Conservation (phyloP, 441 rosid genomes). For the Gossypium laxum region DNA sequence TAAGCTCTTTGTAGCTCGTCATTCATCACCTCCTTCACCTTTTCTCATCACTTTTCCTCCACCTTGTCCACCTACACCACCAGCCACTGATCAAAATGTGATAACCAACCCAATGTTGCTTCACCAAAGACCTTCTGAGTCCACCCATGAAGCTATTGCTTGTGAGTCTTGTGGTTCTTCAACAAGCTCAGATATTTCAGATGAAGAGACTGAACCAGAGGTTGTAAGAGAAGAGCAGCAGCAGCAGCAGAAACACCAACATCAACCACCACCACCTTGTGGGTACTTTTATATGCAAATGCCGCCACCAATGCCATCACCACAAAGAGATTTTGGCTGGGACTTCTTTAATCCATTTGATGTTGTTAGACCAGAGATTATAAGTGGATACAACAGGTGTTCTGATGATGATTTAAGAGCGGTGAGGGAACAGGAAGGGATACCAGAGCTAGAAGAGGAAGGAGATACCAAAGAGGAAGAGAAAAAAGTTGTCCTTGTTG, state of each 20-base stretch:
- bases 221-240: constrained; percentile 1
- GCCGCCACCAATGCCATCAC: constrained; percentile 43
- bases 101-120: constrained; percentile 50
- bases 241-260: constrained; percentile 11
- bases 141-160: constrained; percentile 34
- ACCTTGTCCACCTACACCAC: constrained; percentile 29
- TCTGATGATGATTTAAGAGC: constrained; percentile 48
- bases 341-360: constrained; percentile 66
- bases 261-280: constrained; percentile 21
- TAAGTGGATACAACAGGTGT: constrained; percentile 36
- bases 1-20: constrained; percentile 77
- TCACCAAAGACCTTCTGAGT: constrained; percentile 38
- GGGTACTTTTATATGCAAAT: constrained; percentile 53
- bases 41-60: constrained; percentile 55
- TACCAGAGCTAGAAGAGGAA: constrained; percentile 66
- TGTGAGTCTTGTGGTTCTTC: constrained; percentile 39
- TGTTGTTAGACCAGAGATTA: constrained; percentile 38
- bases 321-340: constrained; percentile 57
- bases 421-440: constrained; percentile 64
- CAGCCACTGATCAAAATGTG: constrained; percentile 22
- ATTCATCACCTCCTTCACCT: constrained; percentile 53
- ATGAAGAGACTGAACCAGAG: constrained; percentile 31
- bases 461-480: constrained; percentile 24
- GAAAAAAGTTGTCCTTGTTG: constrained; percentile 23
- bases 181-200: constrained; percentile 26